Base-by-base conservation (phyloP, 768 basidiomycete species). In the Leccinum aurantiacum region DNA sequence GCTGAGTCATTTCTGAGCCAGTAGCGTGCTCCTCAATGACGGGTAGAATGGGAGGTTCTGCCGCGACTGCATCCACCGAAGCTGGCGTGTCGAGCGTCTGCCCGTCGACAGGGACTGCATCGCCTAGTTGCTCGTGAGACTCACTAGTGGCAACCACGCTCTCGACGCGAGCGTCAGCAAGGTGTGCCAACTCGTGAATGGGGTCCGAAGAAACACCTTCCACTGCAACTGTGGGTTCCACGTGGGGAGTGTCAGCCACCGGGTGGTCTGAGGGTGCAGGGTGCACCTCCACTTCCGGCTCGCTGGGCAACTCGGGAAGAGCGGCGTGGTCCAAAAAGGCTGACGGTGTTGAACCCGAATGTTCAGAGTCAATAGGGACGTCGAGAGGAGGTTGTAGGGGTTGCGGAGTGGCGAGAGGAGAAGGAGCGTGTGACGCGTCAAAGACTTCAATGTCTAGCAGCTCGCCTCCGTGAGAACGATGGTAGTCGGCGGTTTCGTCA, bases 401-500 rank as follows among this genome's bases (percentile, higher is more conserved):
- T 15, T 60, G 62, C 27, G 51, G 49, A 53, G 61, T 53, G 41
- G 60, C 59, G 19, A 67, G 65, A 48, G 74, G 76, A 48, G 76
- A 72, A 14, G 70, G 65, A 3, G 59, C 68, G 27, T 68, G 68
- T 9, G 78, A 79, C 38, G 65, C 73, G 66, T 80, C 79, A 58
- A 73, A 71, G 49, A 80, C 76, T 61, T 80, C 79, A 56, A 78
- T 66, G 60, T 80, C 79, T 10, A 71, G 65, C 35, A 70, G 63
- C 41, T 78, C 77, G 52, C 63, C 62, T 52, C 60, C 64, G 53
- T 56, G 63, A 47, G 48, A 55, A 25, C 65, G 65, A 3, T 56
- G 64, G 58, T 57, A 75, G 58, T 65, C 70, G 17, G 56, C 61
- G 15, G 71, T 75, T 66, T 74, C 74, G 56, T 75, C 75, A 11